phyloP scores from a whole-genome alignment of 225 moss, liverwort and hornwort species.

The Polytrichum formosum region DNA sequence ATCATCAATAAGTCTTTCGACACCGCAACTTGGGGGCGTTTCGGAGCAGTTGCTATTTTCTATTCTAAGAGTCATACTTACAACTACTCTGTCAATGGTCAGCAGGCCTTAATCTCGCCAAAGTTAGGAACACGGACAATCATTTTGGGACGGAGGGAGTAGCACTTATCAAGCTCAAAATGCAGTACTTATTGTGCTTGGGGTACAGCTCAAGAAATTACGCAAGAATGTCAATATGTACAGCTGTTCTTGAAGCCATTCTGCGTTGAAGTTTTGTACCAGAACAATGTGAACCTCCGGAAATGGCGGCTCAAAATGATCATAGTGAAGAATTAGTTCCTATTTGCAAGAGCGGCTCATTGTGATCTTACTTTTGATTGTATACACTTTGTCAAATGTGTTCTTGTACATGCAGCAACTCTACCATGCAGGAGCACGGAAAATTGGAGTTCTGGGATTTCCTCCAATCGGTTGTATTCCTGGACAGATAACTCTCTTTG shows the following conservation, averaged over 20 bases:
- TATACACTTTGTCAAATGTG: background rate
- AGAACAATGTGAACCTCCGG: background rate
- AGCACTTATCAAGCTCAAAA: too few relatives aligned
- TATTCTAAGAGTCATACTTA: too few relatives aligned
- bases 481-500: constrained; percentile 10
- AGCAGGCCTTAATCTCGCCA: too few relatives aligned
- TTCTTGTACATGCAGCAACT: constrained; percentile 23
- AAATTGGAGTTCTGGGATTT: constrained; percentile 34
- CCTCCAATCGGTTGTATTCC: constrained; percentile 57
- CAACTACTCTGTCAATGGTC: too few relatives aligned
- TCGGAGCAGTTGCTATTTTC: too few relatives aligned
- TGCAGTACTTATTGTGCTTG: too few relatives aligned
- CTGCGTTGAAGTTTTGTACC: background rate
- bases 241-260: background rate
- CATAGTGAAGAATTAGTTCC: background rate
- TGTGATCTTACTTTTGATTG: background rate
- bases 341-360: background rate
- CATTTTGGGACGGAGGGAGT: too few relatives aligned
- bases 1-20: too few relatives aligned
- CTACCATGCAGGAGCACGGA: constrained; percentile 39
- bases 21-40: too few relatives aligned
- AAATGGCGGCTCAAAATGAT: background rate
- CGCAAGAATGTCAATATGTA: too few relatives aligned
- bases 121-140: too few relatives aligned
- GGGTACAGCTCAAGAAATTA: too few relatives aligned